Conservation (phyloP, 2,329 filamentous ascomycete genomes). For the Exophiala oligosperma region DNA sequence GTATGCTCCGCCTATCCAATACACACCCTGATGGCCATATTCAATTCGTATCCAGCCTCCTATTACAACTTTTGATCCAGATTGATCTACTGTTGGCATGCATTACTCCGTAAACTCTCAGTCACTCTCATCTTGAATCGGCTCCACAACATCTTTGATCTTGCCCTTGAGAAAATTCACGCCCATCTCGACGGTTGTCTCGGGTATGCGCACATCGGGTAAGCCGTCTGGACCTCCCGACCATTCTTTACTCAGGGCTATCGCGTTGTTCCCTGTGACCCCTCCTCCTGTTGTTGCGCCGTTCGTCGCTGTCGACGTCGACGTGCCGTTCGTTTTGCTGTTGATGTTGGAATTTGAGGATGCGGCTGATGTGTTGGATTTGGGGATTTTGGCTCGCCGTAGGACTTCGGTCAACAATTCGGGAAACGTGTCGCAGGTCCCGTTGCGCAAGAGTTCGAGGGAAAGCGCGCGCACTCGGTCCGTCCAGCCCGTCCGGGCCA, state of each 20-base stretch:
- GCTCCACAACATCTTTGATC: constrained; percentile 51
- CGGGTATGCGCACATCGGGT: constrained; percentile 50
- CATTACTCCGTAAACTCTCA: not conserved
- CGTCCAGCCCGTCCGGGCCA: constrained; percentile 61
- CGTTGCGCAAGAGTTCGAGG: constrained; percentile 57
- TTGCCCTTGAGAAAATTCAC: constrained; percentile 53
- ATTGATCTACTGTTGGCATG: not conserved
- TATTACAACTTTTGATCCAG: not conserved
- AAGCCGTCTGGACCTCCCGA: constrained; percentile 38
- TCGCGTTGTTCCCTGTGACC: constrained; percentile 28
- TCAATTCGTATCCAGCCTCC: not conserved
- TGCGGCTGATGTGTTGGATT: constrained; percentile 5
- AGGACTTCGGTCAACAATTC: constrained; percentile 57
- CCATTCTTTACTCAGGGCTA: constrained; percentile 35
- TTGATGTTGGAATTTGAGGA: constrained; percentile 7
- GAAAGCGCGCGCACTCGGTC: constrained; percentile 56
- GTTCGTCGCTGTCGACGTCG: constrained; percentile 11
- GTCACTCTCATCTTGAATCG: constrained; percentile 41
- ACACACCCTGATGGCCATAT: not conserved
- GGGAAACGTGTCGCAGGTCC: constrained; percentile 57
- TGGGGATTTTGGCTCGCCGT: constrained; percentile 41
- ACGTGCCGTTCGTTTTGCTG: constrained; percentile 15
- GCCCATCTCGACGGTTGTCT: constrained; percentile 51
- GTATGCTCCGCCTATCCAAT: not conserved
- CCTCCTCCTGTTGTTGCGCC: not conserved